Percentiles rank a stretch among this genome's conserved stretches.
Conservation (phyloP, 306 rosid genomes). For the Oemleria cerasiformis region DNA sequence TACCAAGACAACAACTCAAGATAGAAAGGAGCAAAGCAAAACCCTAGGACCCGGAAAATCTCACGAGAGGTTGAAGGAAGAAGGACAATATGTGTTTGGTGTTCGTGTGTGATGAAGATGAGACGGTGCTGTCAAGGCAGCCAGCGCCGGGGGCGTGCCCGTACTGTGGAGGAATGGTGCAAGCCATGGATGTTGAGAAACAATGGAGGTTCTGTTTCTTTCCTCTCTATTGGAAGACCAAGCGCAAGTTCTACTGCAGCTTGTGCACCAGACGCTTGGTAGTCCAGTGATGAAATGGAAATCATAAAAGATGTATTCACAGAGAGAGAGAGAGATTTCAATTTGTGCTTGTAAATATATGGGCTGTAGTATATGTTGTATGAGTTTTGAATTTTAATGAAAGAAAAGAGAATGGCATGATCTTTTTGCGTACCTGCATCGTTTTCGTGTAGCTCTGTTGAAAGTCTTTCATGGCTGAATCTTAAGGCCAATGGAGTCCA, state of each 20-base stretch:
- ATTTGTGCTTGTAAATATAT: background rate
- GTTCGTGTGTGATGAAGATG: slow-evolving; percentile 73
- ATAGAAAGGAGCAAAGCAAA: background rate
- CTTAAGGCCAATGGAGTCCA: too few species aligned
- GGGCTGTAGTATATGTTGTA: background rate
- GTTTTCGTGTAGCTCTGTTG: background rate
- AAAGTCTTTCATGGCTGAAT: background rate
- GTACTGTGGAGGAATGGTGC: slow-evolving; percentile 73
- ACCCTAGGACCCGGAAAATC: background rate
- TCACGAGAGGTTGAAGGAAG: background rate
- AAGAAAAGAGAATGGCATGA: background rate
- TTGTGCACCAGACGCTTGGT: slow-evolving; percentile 45
- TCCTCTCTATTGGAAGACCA: slow-evolving; percentile 56
- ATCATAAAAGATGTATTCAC: too few species aligned
- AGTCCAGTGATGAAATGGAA: slow-evolving; percentile 19
- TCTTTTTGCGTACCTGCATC: background rate
- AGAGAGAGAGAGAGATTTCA: background rate
- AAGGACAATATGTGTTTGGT: slow-evolving; percentile 62
- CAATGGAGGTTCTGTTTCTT: slow-evolving; percentile 74
- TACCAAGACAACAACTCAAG: background rate
- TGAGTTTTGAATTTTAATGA: background rate
- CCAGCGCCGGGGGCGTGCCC: slow-evolving; percentile 76
- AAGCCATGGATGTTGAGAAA: slow-evolving; percentile 59
- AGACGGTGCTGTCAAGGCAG: slow-evolving; percentile 64
- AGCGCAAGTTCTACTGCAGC: slow-evolving; percentile 62